Percentiles rank a stretch among this genome's conserved stretches.
Evolutionary conservation across 2,329 filamentous ascomycete genomes (phyloP).

Genomic region (Calonectria henricotiae): DNA sequence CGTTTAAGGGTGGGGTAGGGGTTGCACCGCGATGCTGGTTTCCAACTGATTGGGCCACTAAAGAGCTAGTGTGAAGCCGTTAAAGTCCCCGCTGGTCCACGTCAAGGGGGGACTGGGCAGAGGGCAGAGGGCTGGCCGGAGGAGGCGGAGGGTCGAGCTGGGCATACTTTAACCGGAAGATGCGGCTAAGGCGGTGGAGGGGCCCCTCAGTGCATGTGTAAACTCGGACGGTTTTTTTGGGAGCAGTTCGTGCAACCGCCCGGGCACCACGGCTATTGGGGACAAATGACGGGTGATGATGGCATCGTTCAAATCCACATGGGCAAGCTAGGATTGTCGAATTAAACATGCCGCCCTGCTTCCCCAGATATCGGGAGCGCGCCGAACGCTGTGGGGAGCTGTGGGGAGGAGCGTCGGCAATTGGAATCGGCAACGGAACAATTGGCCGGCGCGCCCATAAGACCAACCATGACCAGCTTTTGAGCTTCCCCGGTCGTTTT

Average conservation of each 20-base stretch:
- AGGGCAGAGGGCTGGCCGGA: background rate
- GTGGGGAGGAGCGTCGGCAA: constrained; percentile 40
- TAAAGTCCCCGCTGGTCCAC: constrained; percentile 1
- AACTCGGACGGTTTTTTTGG: constrained; percentile 1
- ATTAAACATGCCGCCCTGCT: constrained; percentile 17
- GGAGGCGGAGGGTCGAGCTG: constrained; percentile 2
- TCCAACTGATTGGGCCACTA: constrained; percentile 12
- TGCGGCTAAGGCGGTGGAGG: constrained; percentile 2
- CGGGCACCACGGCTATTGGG: background rate
- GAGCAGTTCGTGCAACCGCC: background rate
- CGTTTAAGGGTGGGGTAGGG: background rate
- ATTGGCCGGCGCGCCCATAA: constrained; percentile 19
- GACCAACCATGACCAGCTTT: background rate
- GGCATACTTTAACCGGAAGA: constrained; percentile 22
- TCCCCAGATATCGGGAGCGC: constrained; percentile 30
- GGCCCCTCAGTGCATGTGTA: background rate
- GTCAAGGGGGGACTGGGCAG: background rate
- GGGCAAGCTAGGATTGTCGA: constrained; percentile 11
- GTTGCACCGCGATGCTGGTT: constrained; percentile 3
- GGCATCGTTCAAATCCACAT: background rate
- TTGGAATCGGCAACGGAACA: constrained; percentile 42
- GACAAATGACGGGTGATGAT: background rate
- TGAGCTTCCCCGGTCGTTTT: background rate
- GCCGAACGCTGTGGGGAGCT: constrained; percentile 13
- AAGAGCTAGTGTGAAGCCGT: constrained; percentile 9